phyloP scores from a whole-genome alignment of 352 stramenopile genomes.

The Globisporangium takayamanum region DNA sequence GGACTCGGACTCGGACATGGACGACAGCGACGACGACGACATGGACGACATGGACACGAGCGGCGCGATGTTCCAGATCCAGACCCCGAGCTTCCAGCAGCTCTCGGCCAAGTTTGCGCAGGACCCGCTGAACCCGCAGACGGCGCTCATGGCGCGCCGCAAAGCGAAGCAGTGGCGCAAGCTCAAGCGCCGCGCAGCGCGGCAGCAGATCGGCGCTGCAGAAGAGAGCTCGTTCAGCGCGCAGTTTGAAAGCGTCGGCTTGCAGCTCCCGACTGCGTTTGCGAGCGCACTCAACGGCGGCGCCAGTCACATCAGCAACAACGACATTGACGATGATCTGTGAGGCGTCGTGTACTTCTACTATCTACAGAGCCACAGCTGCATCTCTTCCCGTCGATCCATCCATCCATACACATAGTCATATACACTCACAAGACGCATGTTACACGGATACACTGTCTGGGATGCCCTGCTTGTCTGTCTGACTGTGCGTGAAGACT shows the following conservation, averaged over 20 bases:
- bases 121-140: constrained; percentile 54
- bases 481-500: too few relatives aligned
- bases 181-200: constrained; percentile 58
- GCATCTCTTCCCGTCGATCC: too few relatives aligned
- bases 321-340: too few relatives aligned
- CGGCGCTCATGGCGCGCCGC: constrained; percentile 41
- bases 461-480: background rate
- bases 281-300: too few relatives aligned
- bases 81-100: constrained; percentile 28
- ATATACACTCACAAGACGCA: too few relatives aligned
- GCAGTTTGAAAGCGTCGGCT: constrained; percentile 47
- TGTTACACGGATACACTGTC: too few relatives aligned
- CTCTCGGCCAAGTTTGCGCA: constrained; percentile 44
- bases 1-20: constrained; percentile 41
- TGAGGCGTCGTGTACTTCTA: too few relatives aligned
- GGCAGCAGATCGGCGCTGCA: constrained; percentile 45
- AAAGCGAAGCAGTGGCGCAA: constrained; percentile 77
- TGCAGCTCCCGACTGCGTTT: constrained; percentile 24
- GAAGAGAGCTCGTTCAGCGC: constrained; percentile 52
- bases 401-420: too few relatives aligned
- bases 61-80: constrained; percentile 20
- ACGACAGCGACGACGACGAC: constrained; percentile 11
- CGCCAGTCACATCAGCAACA: too few relatives aligned
- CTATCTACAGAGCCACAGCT: too few relatives aligned
- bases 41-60: constrained; percentile 20